Base-by-base conservation (phyloP, 1,284 basidiomycete genomes). In the Heterobasidion parviporum region DNA sequence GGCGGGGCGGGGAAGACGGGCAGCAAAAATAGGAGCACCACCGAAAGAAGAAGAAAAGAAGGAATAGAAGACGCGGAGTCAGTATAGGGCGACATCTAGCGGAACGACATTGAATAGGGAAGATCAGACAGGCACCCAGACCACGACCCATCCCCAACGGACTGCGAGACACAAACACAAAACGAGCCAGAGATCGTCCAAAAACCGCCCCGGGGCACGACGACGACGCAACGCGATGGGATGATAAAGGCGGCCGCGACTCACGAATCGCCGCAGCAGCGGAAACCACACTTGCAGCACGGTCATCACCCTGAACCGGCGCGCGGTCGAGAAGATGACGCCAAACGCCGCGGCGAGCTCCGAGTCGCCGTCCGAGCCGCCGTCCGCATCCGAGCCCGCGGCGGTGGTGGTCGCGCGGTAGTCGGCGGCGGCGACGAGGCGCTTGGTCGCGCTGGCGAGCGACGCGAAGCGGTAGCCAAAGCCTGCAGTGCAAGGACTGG, bases 401-500 rank as follows among this genome's bases (percentile, higher is more conserved):
- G 18, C 70, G 26, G 70, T 65, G 36, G 8, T 46, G 53, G 14
- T 18, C 41, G 41, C 48, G 9, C 9, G 32, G 32, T n/a, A 34
- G n/a, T 50, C 15, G 59, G 45, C 32, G 51, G 45, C 32, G 51
- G 55, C 18, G 41, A 33, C 14, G 62, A 61, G 8, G 65, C 64
- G 15, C n/a, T 35, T 15, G 34, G 48, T 38, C 7, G 58, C 54
- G 6, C 61, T 49, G 35, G 65, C 65, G 43, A 83, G 73, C 5
- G 80, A 70, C 52, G 81, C 70, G 69, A 89, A 85, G 18, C 72
- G 62, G 68, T 87, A 88, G 51, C 79, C 81, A 63, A 88, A 88
- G 7, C 80, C 79, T 80, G 56, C 10, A 5, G 26, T 26, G 5
- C 34, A 12, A 12, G 8, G 8, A 35, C 18, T 20, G 38, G 26